Percentiles rank a stretch among this genome's conserved stretches.
phyloP scores from a whole-genome alignment of 768 basidiomycete genomes.

The Atractiella rhizophila region DNA sequence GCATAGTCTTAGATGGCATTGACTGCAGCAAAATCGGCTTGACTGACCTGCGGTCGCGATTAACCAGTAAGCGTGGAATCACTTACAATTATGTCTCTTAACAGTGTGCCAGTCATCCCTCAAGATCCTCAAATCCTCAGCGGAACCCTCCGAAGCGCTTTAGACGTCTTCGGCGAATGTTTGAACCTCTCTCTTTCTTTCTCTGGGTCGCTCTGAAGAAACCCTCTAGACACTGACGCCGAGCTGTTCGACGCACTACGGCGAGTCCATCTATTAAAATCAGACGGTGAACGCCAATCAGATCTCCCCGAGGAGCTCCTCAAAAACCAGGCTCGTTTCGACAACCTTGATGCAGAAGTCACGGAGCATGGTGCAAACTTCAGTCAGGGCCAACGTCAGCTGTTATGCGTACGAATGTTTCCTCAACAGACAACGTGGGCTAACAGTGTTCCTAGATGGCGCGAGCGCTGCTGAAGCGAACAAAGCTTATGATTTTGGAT shows the following conservation, averaged over 20 bases:
- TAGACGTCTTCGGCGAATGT: slow-evolving; percentile 17
- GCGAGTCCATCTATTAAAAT: slow-evolving; percentile 12
- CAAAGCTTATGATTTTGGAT: slow-evolving; percentile 12
- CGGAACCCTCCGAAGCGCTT: slow-evolving; percentile 42
- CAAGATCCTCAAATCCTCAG: slow-evolving; percentile 14
- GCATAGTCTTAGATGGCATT: slow-evolving; percentile 3
- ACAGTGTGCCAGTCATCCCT: slow-evolving; percentile 7
- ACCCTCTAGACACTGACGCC: slow-evolving; percentile 15
- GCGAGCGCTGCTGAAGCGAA: slow-evolving; percentile 14
- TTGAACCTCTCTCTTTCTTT: too few species aligned
- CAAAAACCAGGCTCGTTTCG: slow-evolving; percentile 9
- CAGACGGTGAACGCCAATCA: slow-evolving; percentile 1
- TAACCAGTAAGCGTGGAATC: slow-evolving; percentile 20
- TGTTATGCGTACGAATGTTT: too few species aligned
- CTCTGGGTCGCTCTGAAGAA: too few species aligned
- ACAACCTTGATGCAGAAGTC: slow-evolving; percentile 8
- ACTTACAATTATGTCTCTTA: slow-evolving; percentile 50
- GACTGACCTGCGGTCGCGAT: slow-evolving; percentile 26
- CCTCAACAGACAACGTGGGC: too few species aligned
- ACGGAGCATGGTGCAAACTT: slow-evolving; percentile 10
- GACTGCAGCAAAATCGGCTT: neutral
- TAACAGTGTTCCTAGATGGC: too few species aligned
- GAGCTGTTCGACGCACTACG: slow-evolving; percentile 18
- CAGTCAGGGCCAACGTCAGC: slow-evolving; percentile 10
- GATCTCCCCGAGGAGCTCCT: slow-evolving; percentile 8